Percentiles rank a stretch among this genome's conserved stretches.
These are phyloP conservation scores for Paecilomyces sp. DNA, from an alignment of 2,329 filamentous ascomycete species.

Conservation along the genomic window DNA sequence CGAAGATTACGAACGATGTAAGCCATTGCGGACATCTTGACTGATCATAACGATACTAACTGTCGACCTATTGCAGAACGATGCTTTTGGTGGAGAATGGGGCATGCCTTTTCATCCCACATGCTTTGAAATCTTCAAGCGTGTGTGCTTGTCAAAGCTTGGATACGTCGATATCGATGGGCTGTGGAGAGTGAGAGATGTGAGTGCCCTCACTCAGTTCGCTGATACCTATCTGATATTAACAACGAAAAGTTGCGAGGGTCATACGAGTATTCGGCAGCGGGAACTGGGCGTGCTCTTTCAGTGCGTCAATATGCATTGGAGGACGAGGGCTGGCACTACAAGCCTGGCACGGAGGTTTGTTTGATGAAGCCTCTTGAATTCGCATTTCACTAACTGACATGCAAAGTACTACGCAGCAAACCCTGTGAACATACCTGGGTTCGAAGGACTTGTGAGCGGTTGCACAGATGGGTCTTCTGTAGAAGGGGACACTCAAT, in stretches of 20 bases:
- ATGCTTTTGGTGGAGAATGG: background rate
- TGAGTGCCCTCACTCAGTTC: background rate
- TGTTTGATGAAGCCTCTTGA: constrained; percentile 1
- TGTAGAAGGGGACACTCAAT: background rate
- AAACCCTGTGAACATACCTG: background rate
- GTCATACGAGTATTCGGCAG: background rate
- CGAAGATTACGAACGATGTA: background rate
- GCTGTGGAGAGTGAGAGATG: background rate
- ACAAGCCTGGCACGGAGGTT: constrained; percentile 5
- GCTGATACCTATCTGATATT: background rate
- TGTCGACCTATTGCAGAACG: background rate
- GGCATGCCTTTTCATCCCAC: constrained; percentile 6
- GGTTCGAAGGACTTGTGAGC: background rate
- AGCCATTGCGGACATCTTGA: background rate
- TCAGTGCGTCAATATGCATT: background rate
- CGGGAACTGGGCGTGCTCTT: background rate
- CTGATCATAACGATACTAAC: background rate
- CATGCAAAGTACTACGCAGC: background rate
- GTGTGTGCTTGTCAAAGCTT: background rate
- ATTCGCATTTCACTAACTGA: background rate
- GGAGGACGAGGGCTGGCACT: constrained; percentile 1
- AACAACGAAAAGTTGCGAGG: background rate
- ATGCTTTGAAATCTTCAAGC: constrained; percentile 6
- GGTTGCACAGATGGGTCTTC: background rate
- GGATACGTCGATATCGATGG: constrained; percentile 1